Conservation (phyloP, 2,329 filamentous ascomycete species). For the Aspergillus ibericus region DNA sequence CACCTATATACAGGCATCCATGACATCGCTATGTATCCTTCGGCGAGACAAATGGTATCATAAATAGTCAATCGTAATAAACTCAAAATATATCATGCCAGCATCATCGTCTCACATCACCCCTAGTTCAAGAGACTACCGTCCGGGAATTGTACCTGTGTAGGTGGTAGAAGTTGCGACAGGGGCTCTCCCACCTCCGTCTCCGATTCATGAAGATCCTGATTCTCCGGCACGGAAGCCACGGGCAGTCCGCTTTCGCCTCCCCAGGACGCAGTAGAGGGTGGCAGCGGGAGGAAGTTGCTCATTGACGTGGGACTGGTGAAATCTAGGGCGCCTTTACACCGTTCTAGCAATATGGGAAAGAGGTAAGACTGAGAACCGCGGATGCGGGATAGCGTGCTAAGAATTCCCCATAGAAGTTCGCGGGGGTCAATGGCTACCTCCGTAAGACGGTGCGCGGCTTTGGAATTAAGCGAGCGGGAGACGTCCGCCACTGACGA, state of each 20-base stretch:
- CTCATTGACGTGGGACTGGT: constrained; percentile 32
- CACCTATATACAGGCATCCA: background rate
- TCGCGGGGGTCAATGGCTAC: constrained; percentile 34
- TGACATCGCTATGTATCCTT: background rate
- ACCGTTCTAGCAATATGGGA: constrained; percentile 33
- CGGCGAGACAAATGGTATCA: background rate
- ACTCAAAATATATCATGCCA: background rate
- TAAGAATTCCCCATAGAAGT: constrained; percentile 42
- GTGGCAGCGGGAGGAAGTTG: constrained; percentile 23
- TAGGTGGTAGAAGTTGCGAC: constrained; percentile 7
- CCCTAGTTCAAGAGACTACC: background rate
- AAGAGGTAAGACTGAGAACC: constrained; percentile 41
- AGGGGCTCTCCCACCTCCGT: constrained; percentile 4
- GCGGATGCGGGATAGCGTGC: constrained; percentile 39
- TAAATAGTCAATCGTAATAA: background rate
- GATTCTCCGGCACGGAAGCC: constrained; percentile 2
- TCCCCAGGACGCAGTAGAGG: background rate
- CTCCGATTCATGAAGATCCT: background rate
- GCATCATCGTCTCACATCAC: background rate
- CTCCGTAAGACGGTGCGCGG: constrained; percentile 30
- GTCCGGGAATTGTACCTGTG: constrained; percentile 4
- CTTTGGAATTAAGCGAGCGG: constrained; percentile 30
- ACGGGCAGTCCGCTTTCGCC: constrained; percentile 4
- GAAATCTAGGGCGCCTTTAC: constrained; percentile 32
- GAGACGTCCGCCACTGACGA: constrained; percentile 36